These are phyloP conservation scores for Zygotorulaspora danielsina DNA, from an alignment of 805 yeast genomes.

Conservation along the genomic window DNA sequence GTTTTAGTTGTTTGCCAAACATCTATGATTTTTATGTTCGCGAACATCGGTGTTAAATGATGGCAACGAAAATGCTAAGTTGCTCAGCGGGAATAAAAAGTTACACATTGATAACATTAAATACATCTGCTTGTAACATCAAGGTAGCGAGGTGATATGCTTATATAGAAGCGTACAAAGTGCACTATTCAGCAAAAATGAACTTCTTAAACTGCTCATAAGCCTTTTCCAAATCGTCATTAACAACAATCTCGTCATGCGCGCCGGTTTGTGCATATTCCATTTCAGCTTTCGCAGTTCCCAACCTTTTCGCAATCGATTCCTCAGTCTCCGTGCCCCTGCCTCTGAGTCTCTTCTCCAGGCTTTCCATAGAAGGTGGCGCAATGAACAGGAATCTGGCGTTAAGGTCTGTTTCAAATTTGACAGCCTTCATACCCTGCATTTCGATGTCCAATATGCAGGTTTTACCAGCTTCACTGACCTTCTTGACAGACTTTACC, in stretches of 20 bases:
- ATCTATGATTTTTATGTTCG: too few species aligned
- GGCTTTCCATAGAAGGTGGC: conserved; percentile 84
- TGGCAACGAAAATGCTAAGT: too few species aligned
- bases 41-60: too few species aligned
- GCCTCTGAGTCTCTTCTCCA: conserved; percentile 68
- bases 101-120: too few species aligned
- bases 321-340: conserved; percentile 96
- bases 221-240: conserved; percentile 88
- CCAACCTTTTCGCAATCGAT: conserved; percentile 74
- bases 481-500: conserved; percentile 70
- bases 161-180: too few species aligned
- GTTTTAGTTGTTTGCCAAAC: too few species aligned
- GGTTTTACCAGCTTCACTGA: conserved; percentile 53
- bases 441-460: conserved; percentile 96
- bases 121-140: too few species aligned
- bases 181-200: conserved; percentile 47
- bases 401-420: conserved; percentile 62
- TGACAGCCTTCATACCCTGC: conserved; percentile 97
- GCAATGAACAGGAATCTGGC: conserved; percentile 85
- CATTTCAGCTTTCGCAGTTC: conserved; percentile 83
- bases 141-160: too few species aligned
- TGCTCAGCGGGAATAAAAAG: too few species aligned
- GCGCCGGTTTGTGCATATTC: conserved; percentile 89
- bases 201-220: conserved; percentile 76
- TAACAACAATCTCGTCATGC: conserved; percentile 83